phyloP scores from a whole-genome alignment of 2,329 filamentous ascomycete species.

The Magnaporthiopsis incrustans region DNA sequence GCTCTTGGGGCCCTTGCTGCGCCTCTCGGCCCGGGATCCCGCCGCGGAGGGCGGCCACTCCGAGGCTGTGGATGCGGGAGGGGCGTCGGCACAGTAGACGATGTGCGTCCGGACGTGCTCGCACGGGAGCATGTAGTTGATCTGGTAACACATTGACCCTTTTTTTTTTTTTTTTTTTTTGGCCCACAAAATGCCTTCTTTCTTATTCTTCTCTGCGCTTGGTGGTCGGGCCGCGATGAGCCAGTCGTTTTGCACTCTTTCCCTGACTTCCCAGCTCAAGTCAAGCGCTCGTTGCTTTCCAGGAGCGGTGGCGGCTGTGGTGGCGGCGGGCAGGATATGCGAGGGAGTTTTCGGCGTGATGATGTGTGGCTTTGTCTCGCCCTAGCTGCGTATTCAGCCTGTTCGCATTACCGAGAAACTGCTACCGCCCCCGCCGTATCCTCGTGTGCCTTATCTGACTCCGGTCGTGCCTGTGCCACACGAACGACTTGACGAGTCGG shows the following conservation, averaged over 20 bases:
- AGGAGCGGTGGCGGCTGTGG: neutral
- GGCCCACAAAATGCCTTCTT: neutral
- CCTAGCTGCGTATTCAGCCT: neutral
- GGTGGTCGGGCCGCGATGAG: neutral
- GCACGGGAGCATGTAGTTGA: slow-evolving; percentile 41
- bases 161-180: neutral
- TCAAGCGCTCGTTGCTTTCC: neutral
- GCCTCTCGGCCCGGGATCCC: neutral
- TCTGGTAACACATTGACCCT: slow-evolving; percentile 38
- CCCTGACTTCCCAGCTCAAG: neutral
- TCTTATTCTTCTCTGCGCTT: neutral
- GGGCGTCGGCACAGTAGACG: slow-evolving; percentile 36
- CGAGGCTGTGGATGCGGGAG: slow-evolving; percentile 9
- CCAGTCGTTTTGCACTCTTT: neutral
- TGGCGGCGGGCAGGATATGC: neutral
- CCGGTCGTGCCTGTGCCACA: neutral
- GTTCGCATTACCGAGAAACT: neutral
- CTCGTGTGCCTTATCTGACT: neutral
- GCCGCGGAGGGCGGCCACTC: slow-evolving; percentile 2
- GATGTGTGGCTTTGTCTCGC: neutral
- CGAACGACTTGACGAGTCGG: neutral
- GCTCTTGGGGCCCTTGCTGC: neutral
- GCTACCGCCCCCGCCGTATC: neutral
- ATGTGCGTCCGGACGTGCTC: slow-evolving; percentile 39
- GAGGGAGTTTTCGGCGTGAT: neutral